Conservation (phyloP, 2,329 filamentous ascomycete species). For the Cladophialophora bantiana region DNA sequence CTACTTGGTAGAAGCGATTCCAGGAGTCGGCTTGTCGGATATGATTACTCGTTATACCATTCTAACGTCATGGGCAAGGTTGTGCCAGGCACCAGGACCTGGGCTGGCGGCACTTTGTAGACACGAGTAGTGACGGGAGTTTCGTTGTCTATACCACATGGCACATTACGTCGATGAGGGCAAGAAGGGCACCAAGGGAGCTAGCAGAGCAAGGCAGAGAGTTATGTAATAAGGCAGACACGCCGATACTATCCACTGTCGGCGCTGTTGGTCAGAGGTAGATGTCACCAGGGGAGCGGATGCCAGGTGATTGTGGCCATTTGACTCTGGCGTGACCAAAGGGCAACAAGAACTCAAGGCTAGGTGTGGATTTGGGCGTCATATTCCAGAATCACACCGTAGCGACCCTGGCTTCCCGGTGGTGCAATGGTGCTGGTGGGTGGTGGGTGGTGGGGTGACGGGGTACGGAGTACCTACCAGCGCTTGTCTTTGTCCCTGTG, state of each 20-base stretch:
- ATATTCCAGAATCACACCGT: too few relatives aligned
- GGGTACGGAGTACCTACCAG: too few relatives aligned
- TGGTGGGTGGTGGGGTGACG: too few relatives aligned
- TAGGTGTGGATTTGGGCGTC: background rate
- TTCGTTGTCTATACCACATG: background rate
- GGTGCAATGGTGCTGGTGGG: too few relatives aligned
- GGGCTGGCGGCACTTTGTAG: background rate
- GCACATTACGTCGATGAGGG: background rate
- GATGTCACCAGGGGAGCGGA: background rate
- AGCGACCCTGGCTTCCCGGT: too few relatives aligned
- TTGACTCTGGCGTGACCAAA: background rate
- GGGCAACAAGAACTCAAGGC: too few relatives aligned
- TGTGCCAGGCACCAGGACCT: conserved; percentile 4
- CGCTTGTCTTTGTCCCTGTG: too few relatives aligned
- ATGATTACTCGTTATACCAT: too few relatives aligned
- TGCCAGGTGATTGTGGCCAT: conserved; percentile 19
- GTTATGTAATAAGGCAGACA: background rate
- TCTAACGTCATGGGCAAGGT: conserved; percentile 20
- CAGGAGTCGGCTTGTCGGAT: background rate
- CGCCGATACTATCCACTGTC: background rate
- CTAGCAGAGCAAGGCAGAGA: background rate
- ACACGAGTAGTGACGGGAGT: background rate
- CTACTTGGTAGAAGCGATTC: background rate
- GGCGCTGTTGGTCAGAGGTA: background rate
- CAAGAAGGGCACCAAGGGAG: background rate